Evolutionary conservation across 2,329 filamentous ascomycete species (phyloP).

Genomic region (Ploettnerulaceae sp.): DNA sequence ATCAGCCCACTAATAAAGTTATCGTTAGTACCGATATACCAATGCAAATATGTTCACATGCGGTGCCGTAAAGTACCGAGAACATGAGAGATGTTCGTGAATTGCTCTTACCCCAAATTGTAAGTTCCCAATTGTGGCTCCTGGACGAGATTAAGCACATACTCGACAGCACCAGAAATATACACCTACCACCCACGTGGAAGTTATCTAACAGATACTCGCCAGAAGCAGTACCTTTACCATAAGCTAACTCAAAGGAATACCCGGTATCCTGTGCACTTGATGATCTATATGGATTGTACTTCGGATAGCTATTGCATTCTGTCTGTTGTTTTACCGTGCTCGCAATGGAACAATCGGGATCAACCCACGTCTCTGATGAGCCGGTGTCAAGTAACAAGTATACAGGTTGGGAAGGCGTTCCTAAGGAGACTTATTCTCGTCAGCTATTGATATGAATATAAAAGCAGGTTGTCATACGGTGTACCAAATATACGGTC

Average conservation of each 20-base stretch:
- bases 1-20: background rate
- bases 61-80: background rate
- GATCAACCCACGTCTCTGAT: conserved; percentile 7
- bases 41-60: too few species aligned
- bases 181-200: background rate
- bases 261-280: background rate
- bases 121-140: background rate
- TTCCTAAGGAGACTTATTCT: background rate
- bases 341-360: conserved; percentile 1
- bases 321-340: background rate
- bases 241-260: background rate
- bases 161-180: background rate
- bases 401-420: conserved; percentile 4
- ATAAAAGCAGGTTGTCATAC: background rate
- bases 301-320: conserved; percentile 1
- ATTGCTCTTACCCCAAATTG: conserved; percentile 1
- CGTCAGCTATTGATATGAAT: background rate
- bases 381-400: conserved; percentile 8
- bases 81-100: background rate
- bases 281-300: conserved; percentile 1
- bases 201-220: background rate
- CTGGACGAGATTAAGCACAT: background rate
- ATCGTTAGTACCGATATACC: background rate
- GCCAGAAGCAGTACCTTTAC: background rate
- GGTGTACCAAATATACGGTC: conserved; percentile 1